Evolutionary conservation across 805 yeast genomes (phyloP), one percentile per base, ranked within the genome.

Genomic region (Brettanomyces custersianus): DNA sequence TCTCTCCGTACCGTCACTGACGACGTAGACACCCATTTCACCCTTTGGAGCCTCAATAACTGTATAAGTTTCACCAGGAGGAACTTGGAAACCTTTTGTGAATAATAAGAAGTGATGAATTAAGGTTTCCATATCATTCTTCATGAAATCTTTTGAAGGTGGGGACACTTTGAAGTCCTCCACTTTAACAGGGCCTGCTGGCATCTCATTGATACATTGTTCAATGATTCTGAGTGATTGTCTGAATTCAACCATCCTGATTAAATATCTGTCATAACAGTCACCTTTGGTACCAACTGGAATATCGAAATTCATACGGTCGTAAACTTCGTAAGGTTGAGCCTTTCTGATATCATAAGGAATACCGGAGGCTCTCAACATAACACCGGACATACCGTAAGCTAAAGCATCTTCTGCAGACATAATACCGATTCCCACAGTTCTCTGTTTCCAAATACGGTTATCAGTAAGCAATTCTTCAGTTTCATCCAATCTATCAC

Each of bases 41-140:
- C 95, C 95, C 74, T 85, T 85, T 58, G 95, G 95, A 18, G 95
- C 94, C 66, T 85, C 95, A 47, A 85, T 84, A 39, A 84, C 90
- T 34, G 92, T 82, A 59, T 85, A 85, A 9, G 95, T 80, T 65
- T 85, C 95, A 54, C 95, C 95, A 37, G 77, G 81, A 31, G 95
- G 95, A 29, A 85, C 95, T 25, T 79, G 77, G 59, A 76, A 83
- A 48, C 95, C 95, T 69, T 85, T 85, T 38, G 94, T 81, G 68
- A 78, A 85, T 47, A 81, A 68, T 59, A 85, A 68, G 69, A 85
- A 85, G 66, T 85, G 95, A 60, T 85, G 94, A 57, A 85, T 85
- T 48, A 85, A 70, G 17, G 90, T 80, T 68, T 85, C 95, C 95
- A 85, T 85, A 61, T 85, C 94, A 57, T 80, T 85, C 65, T 85